Evolutionary conservation across 768 basidiomycete genomes (phyloP).

Genomic region (Mycena olivaceomarginata): DNA sequence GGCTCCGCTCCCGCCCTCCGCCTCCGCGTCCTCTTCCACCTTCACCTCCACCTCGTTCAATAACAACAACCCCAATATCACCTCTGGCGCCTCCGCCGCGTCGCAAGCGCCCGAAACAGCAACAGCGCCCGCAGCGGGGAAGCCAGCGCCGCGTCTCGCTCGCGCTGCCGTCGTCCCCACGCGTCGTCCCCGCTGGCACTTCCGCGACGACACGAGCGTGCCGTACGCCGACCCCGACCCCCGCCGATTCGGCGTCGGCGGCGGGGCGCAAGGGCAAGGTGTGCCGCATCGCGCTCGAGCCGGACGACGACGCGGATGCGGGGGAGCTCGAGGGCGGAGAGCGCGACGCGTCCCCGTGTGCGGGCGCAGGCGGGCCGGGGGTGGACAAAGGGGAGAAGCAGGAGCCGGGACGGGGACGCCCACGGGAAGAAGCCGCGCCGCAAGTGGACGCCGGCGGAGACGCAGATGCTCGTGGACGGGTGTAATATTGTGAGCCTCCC

Average conservation of each 20-base stretch:
- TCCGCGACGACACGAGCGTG: conserved; percentile 84
- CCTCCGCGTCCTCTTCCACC: neutral
- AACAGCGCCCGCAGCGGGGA: conserved; percentile 48
- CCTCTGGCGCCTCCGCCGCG: too few relatives aligned
- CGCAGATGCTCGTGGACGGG: conserved; percentile 91
- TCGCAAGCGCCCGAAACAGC: too few relatives aligned
- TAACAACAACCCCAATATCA: too few relatives aligned
- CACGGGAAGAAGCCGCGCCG: conserved; percentile 86
- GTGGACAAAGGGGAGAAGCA: conserved; percentile 21
- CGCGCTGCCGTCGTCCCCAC: conserved; percentile 81
- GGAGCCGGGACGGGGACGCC: neutral
- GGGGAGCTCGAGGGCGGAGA: conserved; percentile 39
- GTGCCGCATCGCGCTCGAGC: conserved; percentile 65
- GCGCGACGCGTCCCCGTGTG: too few relatives aligned
- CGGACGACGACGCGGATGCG: conserved; percentile 37
- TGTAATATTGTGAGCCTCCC: conserved; percentile 82
- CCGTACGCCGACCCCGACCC: conserved; percentile 58
- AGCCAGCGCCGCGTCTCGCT: conserved; percentile 86
- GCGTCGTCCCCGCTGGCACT: conserved; percentile 81
- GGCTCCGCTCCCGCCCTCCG: neutral
- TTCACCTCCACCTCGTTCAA: neutral
- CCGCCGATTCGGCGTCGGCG: too few relatives aligned
- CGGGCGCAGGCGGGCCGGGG: neutral
- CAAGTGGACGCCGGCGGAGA: conserved; percentile 92
- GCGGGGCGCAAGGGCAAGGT: conserved; percentile 79